Evolutionary conservation across 2,329 filamentous ascomycete genomes (phyloP), one percentile per base, ranked within the genome.

Genomic region (Beauveria rudraprayagi): DNA sequence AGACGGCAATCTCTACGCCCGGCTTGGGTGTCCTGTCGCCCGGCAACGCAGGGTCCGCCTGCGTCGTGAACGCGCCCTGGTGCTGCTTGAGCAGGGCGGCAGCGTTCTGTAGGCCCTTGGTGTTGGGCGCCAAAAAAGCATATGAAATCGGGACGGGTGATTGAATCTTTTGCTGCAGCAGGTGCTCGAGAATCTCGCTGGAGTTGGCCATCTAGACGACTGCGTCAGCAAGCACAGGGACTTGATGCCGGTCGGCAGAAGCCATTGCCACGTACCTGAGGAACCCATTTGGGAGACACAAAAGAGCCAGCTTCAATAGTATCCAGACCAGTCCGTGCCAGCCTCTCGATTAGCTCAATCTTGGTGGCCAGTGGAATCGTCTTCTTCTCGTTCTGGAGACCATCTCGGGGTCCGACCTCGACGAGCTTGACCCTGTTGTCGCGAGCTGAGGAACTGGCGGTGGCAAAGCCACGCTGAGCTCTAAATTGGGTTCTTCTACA

Each of bases 271-370:
- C 37, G n/a, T 68, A 91, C 84, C 80, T 94, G 91, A 3, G 91
- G 91, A 55, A 92, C 87, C 83, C 89, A 92, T 83, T 90, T 91
- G 1, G 91, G 89, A 52, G 88, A 84, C 10, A 95, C 91, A 69
- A 95, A 91, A 1, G 89, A 90, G 1, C 90, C 91, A 19, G 89
- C 86, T 72, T 95, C 91, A 64, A 95, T 93, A 3, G 86, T 86
- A 6, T 77, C 76, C 47, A 94, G 72, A 0, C 91, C 91, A 0
- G 89, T 88, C 64, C 77, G 76, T 40, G 86, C 83, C 63, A 95
- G 76, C 63, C 83, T 78, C 66, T 87, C 81, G 44, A 95, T 89
- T 58, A 95, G 75, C 66, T 92, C 84, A 60, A 93, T 82, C 73
- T 95, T 95, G 2, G 86, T 91, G 7, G 80, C 78, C 11, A 90